Percentiles rank a stretch among this genome's conserved stretches.
These are phyloP conservation scores for Thelonectria discophora DNA, from an alignment of 2,329 filamentous ascomycete genomes.

Conservation along the genomic window DNA sequence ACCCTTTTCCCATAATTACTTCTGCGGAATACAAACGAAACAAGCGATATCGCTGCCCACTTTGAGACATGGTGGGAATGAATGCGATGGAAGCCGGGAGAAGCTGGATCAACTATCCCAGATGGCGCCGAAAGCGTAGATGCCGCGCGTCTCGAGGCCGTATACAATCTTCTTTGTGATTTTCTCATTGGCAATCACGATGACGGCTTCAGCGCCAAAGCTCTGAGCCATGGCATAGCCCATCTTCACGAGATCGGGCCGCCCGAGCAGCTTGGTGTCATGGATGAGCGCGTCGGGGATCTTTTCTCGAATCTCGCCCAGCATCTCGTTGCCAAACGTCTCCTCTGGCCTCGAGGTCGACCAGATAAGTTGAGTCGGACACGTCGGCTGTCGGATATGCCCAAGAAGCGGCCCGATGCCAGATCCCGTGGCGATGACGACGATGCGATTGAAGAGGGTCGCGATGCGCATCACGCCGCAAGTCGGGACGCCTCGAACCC, in stretches of 20 bases:
- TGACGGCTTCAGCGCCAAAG: constrained; percentile 72
- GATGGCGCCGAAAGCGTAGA: constrained; percentile 77
- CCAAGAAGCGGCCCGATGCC: constrained; percentile 76
- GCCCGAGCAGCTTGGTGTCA: constrained; percentile 68
- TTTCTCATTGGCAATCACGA: constrained; percentile 75
- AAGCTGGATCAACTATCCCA: constrained; percentile 63
- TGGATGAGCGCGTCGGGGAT: constrained; percentile 72
- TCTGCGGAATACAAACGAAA: neutral
- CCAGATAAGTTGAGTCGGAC: constrained; percentile 72
- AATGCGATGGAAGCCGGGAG: neutral
- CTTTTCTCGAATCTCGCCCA: constrained; percentile 63
- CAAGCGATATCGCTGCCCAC: neutral
- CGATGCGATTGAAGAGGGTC: constrained; percentile 69
- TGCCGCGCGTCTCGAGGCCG: constrained; percentile 70
- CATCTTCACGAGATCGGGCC: constrained; percentile 64
- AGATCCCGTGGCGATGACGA: constrained; percentile 76
- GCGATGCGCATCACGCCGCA: constrained; percentile 74
- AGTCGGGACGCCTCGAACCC: constrained; percentile 73
- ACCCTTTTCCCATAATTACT: neutral
- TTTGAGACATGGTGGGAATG: neutral
- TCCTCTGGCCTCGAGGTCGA: constrained; percentile 67
- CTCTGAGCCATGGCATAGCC: constrained; percentile 63
- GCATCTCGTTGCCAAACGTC: constrained; percentile 69
- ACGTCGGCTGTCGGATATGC: constrained; percentile 60
- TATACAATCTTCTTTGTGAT: constrained; percentile 75